Evolutionary conservation across 2,329 filamentous ascomycete species (phyloP).

Genomic region (Xylariaceae sp.): DNA sequence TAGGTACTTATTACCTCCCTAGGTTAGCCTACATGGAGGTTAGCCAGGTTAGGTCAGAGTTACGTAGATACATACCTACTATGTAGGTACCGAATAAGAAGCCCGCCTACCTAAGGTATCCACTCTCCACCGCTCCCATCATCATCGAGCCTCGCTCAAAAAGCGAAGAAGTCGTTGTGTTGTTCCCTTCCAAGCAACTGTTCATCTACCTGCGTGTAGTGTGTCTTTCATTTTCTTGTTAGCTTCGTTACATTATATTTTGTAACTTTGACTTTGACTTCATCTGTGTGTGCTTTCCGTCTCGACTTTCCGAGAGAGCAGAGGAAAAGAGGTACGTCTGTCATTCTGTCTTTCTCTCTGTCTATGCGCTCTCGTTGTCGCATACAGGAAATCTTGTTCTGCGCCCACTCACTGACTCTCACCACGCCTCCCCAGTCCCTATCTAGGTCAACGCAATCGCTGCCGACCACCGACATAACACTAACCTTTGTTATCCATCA

Average conservation of each 20-base stretch:
- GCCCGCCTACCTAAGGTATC: too few relatives aligned
- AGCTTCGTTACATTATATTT: constrained; percentile 12
- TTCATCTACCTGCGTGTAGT: background rate
- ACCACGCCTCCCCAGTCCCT: background rate
- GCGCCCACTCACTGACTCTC: constrained; percentile 1
- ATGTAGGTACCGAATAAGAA: background rate
- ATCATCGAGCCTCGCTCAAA: too few relatives aligned
- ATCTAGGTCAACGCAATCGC: background rate
- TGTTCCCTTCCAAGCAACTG: too few relatives aligned
- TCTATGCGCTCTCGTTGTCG: background rate
- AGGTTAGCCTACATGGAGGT: too few relatives aligned
- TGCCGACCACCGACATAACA: too few relatives aligned
- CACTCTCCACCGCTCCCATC: too few relatives aligned
- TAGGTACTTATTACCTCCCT: constrained; percentile 12
- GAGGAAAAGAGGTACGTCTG: constrained; percentile 1
- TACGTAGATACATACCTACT: background rate
- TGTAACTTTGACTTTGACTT: background rate
- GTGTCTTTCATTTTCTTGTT: constrained; percentile 14
- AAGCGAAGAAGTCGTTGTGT: constrained; percentile 11
- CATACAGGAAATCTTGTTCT: background rate
- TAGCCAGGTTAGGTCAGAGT: too few relatives aligned
- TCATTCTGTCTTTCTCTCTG: constrained; percentile 8
- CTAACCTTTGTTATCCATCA: too few relatives aligned
- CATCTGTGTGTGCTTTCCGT: background rate
- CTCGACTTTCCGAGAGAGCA: background rate